Evolutionary conservation across 2,329 filamentous ascomycete genomes (phyloP).

Genomic region (Pleomassaria siparia): DNA sequence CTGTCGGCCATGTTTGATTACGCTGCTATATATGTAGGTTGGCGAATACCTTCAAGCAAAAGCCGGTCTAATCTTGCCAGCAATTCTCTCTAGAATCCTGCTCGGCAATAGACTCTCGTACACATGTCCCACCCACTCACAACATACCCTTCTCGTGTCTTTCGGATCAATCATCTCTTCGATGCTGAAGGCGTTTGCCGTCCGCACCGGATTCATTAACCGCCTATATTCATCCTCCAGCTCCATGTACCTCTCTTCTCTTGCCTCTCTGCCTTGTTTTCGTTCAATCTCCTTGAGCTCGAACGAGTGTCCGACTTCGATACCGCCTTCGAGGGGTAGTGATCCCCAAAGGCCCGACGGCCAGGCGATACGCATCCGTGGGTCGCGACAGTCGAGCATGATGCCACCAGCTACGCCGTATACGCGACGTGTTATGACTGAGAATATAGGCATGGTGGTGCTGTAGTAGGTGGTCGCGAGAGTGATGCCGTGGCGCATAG

Average conservation of each 20-base stretch:
- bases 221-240: constrained; percentile 62
- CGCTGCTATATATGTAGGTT: too few species aligned
- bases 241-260: constrained; percentile 55
- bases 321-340: constrained; percentile 64
- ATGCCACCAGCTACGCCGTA: constrained; percentile 67
- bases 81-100: constrained; percentile 48
- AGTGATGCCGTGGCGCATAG: constrained; percentile 65
- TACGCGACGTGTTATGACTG: constrained; percentile 61
- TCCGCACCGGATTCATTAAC: constrained; percentile 66
- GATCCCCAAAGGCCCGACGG: constrained; percentile 65
- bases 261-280: constrained; percentile 51
- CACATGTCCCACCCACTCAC: constrained; percentile 58
- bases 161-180: constrained; percentile 68
- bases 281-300: constrained; percentile 59
- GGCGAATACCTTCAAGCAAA: constrained; percentile 22
- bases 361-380: constrained; percentile 64
- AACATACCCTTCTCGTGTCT: constrained; percentile 57
- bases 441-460: constrained; percentile 65
- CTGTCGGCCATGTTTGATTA: too few species aligned
- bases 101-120: constrained; percentile 57
- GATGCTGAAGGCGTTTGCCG: constrained; percentile 64
- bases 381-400: constrained; percentile 65
- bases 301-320: constrained; percentile 64
- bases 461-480: constrained; percentile 64
- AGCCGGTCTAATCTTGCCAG: constrained; percentile 38